A percentile compares a stretch with the other conserved stretches of the same genome.
Evolutionary conservation across 345 rosid genomes (phyloP).

Genomic region (Hevea brasiliensis): DNA sequence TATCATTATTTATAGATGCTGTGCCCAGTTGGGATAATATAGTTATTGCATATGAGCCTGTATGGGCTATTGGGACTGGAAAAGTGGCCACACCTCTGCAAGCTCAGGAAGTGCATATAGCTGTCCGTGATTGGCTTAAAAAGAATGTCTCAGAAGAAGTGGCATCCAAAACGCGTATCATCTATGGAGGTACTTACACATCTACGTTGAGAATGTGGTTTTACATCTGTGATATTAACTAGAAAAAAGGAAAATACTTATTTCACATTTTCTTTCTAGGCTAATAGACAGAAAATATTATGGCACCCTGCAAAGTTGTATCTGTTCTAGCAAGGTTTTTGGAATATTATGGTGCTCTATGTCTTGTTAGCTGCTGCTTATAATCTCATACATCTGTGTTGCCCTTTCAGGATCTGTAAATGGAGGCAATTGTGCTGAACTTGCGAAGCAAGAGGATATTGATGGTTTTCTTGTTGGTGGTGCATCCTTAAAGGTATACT

Average conservation of each 20-base stretch:
- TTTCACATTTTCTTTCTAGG: not conserved
- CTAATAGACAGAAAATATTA: not conserved
- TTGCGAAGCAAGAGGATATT: conserved; percentile 93
- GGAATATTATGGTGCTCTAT: not conserved
- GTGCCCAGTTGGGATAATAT: conserved; percentile 86
- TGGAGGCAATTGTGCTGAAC: conserved; percentile 87
- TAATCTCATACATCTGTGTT: conserved; percentile 7
- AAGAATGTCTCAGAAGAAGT: conserved; percentile 83
- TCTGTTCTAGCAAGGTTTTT: not conserved
- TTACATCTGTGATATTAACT: not conserved
- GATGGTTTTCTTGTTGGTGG: conserved; percentile 99
- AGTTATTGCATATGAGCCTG: conserved; percentile 96
- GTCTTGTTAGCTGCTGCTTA: not conserved
- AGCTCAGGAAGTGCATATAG: conserved; percentile 94
- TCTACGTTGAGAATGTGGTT: not conserved
- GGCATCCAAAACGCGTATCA: conserved; percentile 88
- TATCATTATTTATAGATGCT: conserved; percentile 52
- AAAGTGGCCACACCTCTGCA: conserved; percentile 93
- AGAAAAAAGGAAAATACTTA: no score
- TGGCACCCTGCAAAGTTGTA: not conserved
- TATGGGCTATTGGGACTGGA: conserved; percentile 99
- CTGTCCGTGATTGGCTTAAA: conserved; percentile 91
- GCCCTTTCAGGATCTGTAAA: conserved; percentile 76
- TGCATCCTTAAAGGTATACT: conserved; percentile 87
- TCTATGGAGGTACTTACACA: conserved; percentile 75